These are phyloP conservation scores for Cryptosporidium tyzzeri DNA, from an alignment of 169 alveolate species.

Conservation along the genomic window DNA sequence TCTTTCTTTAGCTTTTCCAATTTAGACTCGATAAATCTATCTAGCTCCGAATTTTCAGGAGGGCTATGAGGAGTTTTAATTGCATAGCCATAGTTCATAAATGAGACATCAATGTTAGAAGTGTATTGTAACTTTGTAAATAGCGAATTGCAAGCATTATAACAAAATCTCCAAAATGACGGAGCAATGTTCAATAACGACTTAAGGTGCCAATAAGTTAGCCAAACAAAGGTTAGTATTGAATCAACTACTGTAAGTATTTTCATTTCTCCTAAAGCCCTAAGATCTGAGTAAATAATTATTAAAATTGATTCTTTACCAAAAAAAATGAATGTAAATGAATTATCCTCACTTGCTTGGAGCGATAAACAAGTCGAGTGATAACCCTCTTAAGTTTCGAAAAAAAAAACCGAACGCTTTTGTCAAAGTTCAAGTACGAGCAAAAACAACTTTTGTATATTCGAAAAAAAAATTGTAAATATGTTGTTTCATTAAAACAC, in stretches of 20 bases:
- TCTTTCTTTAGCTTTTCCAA: conserved; percentile 58
- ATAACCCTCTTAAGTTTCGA: conserved; percentile 2
- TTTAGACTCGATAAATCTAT: conserved; percentile 57
- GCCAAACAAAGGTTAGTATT: conserved; percentile 38
- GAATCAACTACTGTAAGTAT: conserved; percentile 23
- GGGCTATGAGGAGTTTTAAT: conserved; percentile 57
- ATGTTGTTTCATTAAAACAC: too few species aligned
- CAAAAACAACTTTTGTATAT: background rate
- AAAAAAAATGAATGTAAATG: background rate
- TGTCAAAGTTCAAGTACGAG: background rate
- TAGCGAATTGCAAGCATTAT: conserved; percentile 56
- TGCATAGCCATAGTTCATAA: conserved; percentile 75
- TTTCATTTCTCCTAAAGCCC: background rate
- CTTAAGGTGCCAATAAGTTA: conserved; percentile 67
- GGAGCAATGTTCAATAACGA: conserved; percentile 67
- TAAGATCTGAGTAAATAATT: background rate
- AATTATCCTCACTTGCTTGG: background rate
- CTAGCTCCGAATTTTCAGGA: conserved; percentile 66
- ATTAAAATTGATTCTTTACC: background rate
- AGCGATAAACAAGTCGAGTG: conserved; percentile 11
- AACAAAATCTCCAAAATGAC: conserved; percentile 60
- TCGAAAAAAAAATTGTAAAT: too few species aligned
- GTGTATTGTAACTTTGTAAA: conserved; percentile 64
- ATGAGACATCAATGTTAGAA: conserved; percentile 59
- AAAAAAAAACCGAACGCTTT: background rate